These are phyloP conservation scores for Pontederia paniculata DNA, from an alignment of 176 grass and related monocot species.

Conservation along the genomic window DNA sequence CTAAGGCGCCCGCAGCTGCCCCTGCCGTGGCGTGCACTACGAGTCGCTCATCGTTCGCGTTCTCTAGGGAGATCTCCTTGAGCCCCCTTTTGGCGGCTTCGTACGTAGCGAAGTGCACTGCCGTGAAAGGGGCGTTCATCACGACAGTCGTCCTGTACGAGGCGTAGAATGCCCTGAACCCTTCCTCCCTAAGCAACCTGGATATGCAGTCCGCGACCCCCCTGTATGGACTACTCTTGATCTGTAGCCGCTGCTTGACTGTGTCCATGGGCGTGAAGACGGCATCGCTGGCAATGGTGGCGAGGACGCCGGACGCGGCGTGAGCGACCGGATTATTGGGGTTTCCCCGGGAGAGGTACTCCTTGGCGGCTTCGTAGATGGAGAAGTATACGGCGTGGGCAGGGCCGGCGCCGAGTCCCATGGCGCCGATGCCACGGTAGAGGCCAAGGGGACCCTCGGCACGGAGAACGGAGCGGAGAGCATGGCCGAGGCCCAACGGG, in stretches of 20 bases:
- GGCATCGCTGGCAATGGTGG: slow-evolving; percentile 64
- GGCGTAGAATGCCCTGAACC: slow-evolving; percentile 42
- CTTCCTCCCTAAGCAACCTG: slow-evolving; percentile 65
- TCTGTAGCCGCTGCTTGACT: slow-evolving; percentile 85
- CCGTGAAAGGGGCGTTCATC: slow-evolving; percentile 85
- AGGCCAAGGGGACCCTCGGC: slow-evolving; percentile 38
- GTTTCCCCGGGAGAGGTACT: slow-evolving; percentile 34
- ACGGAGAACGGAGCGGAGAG: slow-evolving; percentile 26
- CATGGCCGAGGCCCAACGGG: slow-evolving; percentile 16
- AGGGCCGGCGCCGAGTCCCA: slow-evolving; percentile 66
- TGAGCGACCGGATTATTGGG: slow-evolving; percentile 66
- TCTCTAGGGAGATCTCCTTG: slow-evolving; percentile 35
- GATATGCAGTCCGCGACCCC: slow-evolving; percentile 58
- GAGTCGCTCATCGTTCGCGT: slow-evolving; percentile 50
- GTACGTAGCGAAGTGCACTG: slow-evolving; percentile 71
- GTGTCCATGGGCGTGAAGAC: slow-evolving; percentile 95
- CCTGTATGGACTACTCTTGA: slow-evolving; percentile 67
- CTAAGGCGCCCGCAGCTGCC: slow-evolving; percentile 58
- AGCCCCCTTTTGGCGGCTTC: slow-evolving; percentile 74
- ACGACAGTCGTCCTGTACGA: slow-evolving; percentile 73
- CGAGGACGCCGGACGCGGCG: slow-evolving; percentile 61
- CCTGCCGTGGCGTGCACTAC: slow-evolving; percentile 72
- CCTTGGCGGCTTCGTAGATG: slow-evolving; percentile 72
- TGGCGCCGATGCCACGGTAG: slow-evolving; percentile 76
- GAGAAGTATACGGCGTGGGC: slow-evolving; percentile 87